Percentiles rank a stretch among this genome's conserved stretches.
Evolutionary conservation across 768 basidiomycete genomes (phyloP).

Genomic region (Lactarius psammicola): DNA sequence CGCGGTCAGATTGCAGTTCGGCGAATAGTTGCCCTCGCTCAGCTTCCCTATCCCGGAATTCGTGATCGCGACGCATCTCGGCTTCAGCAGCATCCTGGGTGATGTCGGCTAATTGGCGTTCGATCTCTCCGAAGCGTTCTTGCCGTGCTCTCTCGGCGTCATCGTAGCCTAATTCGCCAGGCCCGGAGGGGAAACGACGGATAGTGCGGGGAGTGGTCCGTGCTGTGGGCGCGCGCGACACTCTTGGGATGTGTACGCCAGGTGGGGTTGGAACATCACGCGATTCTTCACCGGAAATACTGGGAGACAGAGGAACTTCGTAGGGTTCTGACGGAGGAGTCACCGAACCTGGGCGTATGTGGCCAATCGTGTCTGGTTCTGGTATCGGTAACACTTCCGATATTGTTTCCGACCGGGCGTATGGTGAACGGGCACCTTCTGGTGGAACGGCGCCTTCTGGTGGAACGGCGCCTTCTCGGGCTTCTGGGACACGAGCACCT

Average conservation of each 20-base stretch:
- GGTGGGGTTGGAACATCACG: background rate
- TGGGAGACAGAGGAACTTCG: slow-evolving; percentile 13
- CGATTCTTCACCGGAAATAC: background rate
- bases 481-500: background rate
- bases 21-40: slow-evolving; percentile 60
- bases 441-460: background rate
- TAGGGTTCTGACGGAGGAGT: slow-evolving; percentile 9
- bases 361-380: slow-evolving; percentile 12
- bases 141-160: slow-evolving; percentile 48
- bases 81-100: slow-evolving; percentile 52
- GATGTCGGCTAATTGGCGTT: slow-evolving; percentile 48
- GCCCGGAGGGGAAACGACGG: slow-evolving; percentile 29
- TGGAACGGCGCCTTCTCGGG: too few relatives aligned
- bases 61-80: slow-evolving; percentile 61
- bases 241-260: background rate
- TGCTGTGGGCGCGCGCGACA: slow-evolving; percentile 13
- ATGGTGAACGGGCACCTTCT: background rate
- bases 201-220: background rate
- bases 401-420: background rate
- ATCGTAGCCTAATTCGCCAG: slow-evolving; percentile 38
- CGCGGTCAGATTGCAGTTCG: slow-evolving; percentile 57
- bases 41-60: slow-evolving; percentile 65
- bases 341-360: slow-evolving; percentile 8
- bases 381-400: slow-evolving; percentile 14
- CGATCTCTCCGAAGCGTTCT: slow-evolving; percentile 56